These are phyloP conservation scores for Aspergillus pseudonomiae DNA, from an alignment of 2,329 filamentous ascomycete genomes.

Conservation along the genomic window DNA sequence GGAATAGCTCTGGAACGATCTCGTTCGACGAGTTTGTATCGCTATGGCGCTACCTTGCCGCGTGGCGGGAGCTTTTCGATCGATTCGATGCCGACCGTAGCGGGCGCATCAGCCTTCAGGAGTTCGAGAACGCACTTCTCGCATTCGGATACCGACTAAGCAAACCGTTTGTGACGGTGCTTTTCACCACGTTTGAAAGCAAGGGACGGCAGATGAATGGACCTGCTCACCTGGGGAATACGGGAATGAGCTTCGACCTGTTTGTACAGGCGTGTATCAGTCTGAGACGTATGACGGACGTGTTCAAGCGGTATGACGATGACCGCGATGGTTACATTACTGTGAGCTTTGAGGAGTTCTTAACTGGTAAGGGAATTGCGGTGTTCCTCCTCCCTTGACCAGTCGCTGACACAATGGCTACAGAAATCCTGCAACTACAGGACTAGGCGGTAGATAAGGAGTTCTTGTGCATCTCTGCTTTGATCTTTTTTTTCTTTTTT, in stretches of 20 bases:
- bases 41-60: conserved; percentile 91
- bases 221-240: conserved; percentile 33
- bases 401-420: not conserved
- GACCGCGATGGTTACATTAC: conserved; percentile 93
- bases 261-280: conserved; percentile 98
- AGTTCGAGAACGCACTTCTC: conserved; percentile 88
- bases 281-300: conserved; percentile 97
- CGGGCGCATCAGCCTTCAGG: conserved; percentile 81
- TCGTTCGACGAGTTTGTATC: conserved; percentile 96
- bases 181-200: conserved; percentile 87
- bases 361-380: conserved; percentile 56
- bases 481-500: not conserved
- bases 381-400: not conserved
- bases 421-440: conserved; percentile 41
- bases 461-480: conserved; percentile 1
- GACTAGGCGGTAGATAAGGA: conserved; percentile 28
- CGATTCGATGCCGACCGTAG: conserved; percentile 86
- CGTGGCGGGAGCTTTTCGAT: conserved; percentile 93
- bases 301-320: conserved; percentile 98
- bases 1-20: conserved; percentile 83
- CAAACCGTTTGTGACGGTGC: conserved; percentile 76
- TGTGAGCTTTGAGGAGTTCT: conserved; percentile 78
- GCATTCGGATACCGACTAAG: conserved; percentile 93
- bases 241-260: conserved; percentile 87
- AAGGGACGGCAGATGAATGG: conserved; percentile 46